Percentiles rank a stretch among this genome's conserved stretches.
Conservation (phyloP, 192 early-diverging fungal genomes). For the Pecoramyces ruminantium region DNA sequence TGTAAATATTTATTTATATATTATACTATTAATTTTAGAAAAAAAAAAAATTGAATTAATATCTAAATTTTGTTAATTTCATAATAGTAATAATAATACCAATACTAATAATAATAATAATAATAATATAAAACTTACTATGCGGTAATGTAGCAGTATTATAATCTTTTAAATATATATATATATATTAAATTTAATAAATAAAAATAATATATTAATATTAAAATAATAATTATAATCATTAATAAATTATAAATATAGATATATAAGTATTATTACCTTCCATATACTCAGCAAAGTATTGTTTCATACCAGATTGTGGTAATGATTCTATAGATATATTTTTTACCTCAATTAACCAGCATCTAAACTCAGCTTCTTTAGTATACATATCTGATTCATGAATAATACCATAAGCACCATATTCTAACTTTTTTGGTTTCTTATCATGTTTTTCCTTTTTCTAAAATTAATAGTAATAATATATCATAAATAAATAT, state of each 20-base stretch:
- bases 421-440: background rate
- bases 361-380: conserved; percentile 23
- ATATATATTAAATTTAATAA: too few species aligned
- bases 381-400: conserved; percentile 12
- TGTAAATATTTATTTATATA: too few species aligned
- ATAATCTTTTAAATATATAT: too few species aligned
- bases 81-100: too few species aligned
- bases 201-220: too few species aligned
- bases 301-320: conserved; percentile 7
- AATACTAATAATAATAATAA: too few species aligned
- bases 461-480: background rate
- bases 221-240: too few species aligned
- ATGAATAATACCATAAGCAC: background rate
- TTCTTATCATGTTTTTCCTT: background rate
- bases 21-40: too few species aligned
- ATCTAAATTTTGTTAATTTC: too few species aligned
- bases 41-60: too few species aligned
- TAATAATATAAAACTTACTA: background rate
- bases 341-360: conserved; percentile 29
- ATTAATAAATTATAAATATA: too few species aligned
- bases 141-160: conserved; percentile 20
- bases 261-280: background rate
- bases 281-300: conserved; percentile 17
- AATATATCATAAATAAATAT: too few species aligned
- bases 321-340: conserved; percentile 13